Base-by-base conservation (phyloP, 1,284 basidiomycete genomes). In the Abortiporus biennis region DNA sequence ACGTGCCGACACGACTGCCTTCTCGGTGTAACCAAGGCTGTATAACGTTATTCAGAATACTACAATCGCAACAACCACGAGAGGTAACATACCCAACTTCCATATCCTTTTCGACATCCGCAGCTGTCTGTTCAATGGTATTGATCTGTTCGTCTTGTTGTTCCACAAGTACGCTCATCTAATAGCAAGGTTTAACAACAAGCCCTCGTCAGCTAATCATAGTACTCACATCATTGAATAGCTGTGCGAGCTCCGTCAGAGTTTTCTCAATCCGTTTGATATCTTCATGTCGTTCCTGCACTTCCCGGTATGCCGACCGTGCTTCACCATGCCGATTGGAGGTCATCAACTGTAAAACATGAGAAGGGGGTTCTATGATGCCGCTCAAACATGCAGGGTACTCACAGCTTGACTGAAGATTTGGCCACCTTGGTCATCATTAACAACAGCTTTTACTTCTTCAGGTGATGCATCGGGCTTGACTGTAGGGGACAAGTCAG, bases 231-330 rank as follows among this genome's bases (percentile, higher is more conserved):
- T 99, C 95, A 59, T 92, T 91, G 71, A 98, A 97, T 53, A 99
- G 73, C 59, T 97, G 92, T 4, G 92, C 93, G 31, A 99, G 78
- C 64, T 99, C 94, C 12, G 81, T 82, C 42, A 99, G 71, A 6
- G 93, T 98, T 65, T 78, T 77, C 64, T 97, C 94, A 57, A 99
- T 98, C 52, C 88, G 85, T 62, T 91, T 85, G 61, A 99, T 90
- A 54, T 99, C 95, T 60, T 89, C 88, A 59, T 98, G 93, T 45
- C 96, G 84, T 59, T 90, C 89, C 68, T 98, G 94, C 19, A 98
- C 95, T 63, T 98, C 95, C 42, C 86, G 81, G 65, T 95, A 94
- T 1, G 94, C 94, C 12, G 85, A 86, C 46, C 86, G 78, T 23
- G 95, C 93, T 56, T 92, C 87, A 42, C 86, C 92, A 55, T 92